Evolutionary conservation across 768 basidiomycete genomes (phyloP).

Genomic region (Tulasnella sp.): DNA sequence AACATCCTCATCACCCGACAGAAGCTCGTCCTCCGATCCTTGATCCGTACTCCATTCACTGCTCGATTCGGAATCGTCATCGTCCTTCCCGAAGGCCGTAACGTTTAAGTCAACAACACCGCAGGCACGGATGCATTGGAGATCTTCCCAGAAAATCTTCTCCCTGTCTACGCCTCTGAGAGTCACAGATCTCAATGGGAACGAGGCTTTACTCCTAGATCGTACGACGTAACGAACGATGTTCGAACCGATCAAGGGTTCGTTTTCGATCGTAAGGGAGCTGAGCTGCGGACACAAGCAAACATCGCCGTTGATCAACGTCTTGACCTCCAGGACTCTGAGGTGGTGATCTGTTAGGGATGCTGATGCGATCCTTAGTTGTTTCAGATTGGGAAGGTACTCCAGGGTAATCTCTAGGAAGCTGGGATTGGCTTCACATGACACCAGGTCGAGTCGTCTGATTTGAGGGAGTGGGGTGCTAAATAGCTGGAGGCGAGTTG

Average conservation of each 20-base stretch:
- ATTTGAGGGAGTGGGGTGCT: not conserved
- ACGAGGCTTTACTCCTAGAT: not conserved
- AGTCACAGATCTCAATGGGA: not conserved
- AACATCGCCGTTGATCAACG: not conserved
- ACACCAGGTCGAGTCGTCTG: not conserved
- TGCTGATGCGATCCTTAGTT: not conserved
- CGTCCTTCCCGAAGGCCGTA: not conserved
- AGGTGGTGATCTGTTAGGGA: not conserved
- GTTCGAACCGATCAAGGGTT: not conserved
- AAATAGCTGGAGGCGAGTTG: not conserved
- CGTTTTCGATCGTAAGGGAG: not conserved
- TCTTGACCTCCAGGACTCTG: not conserved
- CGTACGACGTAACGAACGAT: not conserved
- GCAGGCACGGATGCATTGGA: not conserved
- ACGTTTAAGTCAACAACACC: not conserved
- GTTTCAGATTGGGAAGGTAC: not conserved
- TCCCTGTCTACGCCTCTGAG: not conserved
- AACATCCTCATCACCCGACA: not conserved
- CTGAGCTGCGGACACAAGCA: not conserved
- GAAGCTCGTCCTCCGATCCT: not conserved
- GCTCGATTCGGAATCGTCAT: not conserved
- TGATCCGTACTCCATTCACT: not conserved
- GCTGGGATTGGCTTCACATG: not conserved
- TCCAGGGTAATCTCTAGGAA: not conserved
- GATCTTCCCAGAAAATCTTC: not conserved